These are phyloP conservation scores for Aspergillus pseudoglaucus DNA, from an alignment of 2,329 filamentous ascomycete species.

Conservation along the genomic window DNA sequence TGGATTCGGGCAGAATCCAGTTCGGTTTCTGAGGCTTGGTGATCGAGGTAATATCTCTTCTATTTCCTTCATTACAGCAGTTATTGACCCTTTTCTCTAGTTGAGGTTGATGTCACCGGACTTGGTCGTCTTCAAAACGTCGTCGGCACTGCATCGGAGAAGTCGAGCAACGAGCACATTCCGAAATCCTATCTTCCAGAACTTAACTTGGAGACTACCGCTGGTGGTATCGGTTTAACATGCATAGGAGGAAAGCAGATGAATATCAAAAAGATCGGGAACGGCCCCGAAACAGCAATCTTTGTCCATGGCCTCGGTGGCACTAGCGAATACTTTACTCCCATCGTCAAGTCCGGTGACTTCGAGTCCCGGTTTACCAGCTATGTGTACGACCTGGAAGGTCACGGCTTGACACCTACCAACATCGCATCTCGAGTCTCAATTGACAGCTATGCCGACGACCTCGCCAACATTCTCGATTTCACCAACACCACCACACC, in stretches of 20 bases:
- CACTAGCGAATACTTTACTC: constrained; percentile 40
- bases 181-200: constrained; percentile 18
- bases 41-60: neutral
- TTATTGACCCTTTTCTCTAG: constrained; percentile 16
- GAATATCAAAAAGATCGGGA: constrained; percentile 20
- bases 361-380: constrained; percentile 20
- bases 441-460: constrained; percentile 39
- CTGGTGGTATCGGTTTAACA: constrained; percentile 28
- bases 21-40: neutral
- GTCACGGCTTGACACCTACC: constrained; percentile 49
- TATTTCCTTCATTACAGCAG: too few species aligned
- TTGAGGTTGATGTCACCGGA: constrained; percentile 37
- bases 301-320: constrained; percentile 54
- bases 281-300: constrained; percentile 23
- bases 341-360: constrained; percentile 31
- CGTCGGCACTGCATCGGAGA: constrained; percentile 24
- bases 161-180: constrained; percentile 5
- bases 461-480: constrained; percentile 37
- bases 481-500: constrained; percentile 21
- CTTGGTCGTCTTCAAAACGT: constrained; percentile 39
- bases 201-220: constrained; percentile 24
- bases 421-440: constrained; percentile 30
- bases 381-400: constrained; percentile 50
- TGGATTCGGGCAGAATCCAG: constrained; percentile 34
- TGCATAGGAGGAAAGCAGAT: constrained; percentile 33